Conservation (phyloP, 2,329 filamentous ascomycete genomes). For the Penicillium capsulatum region DNA sequence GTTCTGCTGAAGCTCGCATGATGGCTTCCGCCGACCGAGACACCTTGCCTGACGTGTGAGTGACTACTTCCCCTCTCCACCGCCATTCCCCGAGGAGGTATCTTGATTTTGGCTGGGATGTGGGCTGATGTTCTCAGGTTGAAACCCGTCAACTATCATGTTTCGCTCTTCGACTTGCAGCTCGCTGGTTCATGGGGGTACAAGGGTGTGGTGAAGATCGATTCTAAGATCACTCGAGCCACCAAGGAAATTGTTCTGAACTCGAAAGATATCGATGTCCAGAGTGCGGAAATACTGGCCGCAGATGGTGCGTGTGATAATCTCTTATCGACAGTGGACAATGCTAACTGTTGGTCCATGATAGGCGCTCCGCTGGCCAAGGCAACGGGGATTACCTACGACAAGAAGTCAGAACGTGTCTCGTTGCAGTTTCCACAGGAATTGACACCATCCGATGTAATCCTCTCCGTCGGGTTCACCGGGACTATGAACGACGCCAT, state of each 20-base stretch:
- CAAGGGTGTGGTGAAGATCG: conserved; percentile 79
- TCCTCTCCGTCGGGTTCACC: conserved; percentile 68
- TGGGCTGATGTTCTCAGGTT: conserved; percentile 47
- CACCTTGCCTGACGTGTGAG: conserved; percentile 44
- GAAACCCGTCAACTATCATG: conserved; percentile 79
- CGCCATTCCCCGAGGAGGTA: not conserved
- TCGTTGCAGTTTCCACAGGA: conserved; percentile 72
- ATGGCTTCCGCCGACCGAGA: conserved; percentile 46
- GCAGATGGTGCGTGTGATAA: conserved; percentile 31
- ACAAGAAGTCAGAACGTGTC: conserved; percentile 77
- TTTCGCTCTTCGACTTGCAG: conserved; percentile 77
- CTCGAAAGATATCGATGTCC: conserved; percentile 74
- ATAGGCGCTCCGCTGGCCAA: conserved; percentile 36
- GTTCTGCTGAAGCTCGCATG: conserved; percentile 40
- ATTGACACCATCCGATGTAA: conserved; percentile 63
- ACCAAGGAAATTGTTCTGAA: conserved; percentile 80
- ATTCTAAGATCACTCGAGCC: conserved; percentile 65
- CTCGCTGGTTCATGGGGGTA: conserved; percentile 70
- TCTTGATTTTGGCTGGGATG: not conserved
- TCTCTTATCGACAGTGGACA: not conserved
- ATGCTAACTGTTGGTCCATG: not conserved
- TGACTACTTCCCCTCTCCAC: conserved; percentile 11
- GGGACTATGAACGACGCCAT: conserved; percentile 85
- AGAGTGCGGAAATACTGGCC: conserved; percentile 48
- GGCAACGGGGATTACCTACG: conserved; percentile 68